These are phyloP conservation scores for Xylaria sp. DNA, from an alignment of 2,329 filamentous ascomycete genomes.

Conservation along the genomic window DNA sequence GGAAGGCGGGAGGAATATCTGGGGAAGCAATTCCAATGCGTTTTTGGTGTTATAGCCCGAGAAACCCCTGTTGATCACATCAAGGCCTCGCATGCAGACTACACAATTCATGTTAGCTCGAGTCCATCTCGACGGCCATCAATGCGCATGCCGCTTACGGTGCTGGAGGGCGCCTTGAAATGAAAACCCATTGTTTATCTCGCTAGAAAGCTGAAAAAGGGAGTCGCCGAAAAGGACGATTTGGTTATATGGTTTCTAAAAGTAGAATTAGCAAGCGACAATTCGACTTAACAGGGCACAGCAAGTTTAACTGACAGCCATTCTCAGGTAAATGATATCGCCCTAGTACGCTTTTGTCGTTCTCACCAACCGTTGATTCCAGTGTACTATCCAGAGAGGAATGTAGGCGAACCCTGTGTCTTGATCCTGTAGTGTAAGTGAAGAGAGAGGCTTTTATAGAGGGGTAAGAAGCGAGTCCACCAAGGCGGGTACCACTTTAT, in stretches of 20 bases:
- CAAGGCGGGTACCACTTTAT: not conserved
- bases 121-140: not conserved
- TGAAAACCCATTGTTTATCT: slow-evolving; percentile 74
- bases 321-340: slow-evolving; percentile 5
- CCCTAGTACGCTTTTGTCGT: not conserved
- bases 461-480: not conserved
- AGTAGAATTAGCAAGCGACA: slow-evolving; percentile 8
- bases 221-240: slow-evolving; percentile 91
- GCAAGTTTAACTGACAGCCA: slow-evolving; percentile 34
- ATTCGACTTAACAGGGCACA: not conserved
- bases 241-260: slow-evolving; percentile 71
- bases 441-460: not conserved
- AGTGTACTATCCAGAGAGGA: not conserved
- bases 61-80: slow-evolving; percentile 89
- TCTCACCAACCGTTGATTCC: not conserved
- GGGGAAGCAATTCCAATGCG: slow-evolving; percentile 73
- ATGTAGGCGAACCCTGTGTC: not conserved
- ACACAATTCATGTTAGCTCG: slow-evolving; percentile 33
- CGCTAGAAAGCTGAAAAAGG: slow-evolving; percentile 77
- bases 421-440: slow-evolving; percentile 6
- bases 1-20: slow-evolving; percentile 76
- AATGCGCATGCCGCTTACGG: slow-evolving; percentile 60
- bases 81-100: slow-evolving; percentile 82
- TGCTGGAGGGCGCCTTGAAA: slow-evolving; percentile 78
- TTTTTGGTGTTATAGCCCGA: slow-evolving; percentile 87